Evolutionary conservation across 495 filamentous ascomycete species (phyloP).

Genomic region (Hyaloscypha bicolor): DNA sequence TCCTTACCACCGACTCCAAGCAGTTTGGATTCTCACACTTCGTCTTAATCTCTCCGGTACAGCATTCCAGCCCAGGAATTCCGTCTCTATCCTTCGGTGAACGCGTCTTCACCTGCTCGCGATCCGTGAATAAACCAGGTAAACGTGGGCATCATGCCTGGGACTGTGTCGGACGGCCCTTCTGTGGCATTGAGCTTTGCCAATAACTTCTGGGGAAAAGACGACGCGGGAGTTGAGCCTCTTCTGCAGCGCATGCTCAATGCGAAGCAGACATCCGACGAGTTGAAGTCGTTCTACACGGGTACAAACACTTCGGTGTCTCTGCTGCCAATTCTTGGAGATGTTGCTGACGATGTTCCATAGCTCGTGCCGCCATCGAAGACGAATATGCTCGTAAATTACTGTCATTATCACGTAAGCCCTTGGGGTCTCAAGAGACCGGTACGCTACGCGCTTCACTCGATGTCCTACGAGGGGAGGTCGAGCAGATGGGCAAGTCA

Average conservation of each 20-base stretch:
- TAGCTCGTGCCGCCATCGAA: slow-evolving; percentile 90
- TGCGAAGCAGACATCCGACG: slow-evolving; percentile 94
- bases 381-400: slow-evolving; percentile 97
- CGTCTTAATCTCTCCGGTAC: background rate
- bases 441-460: slow-evolving; percentile 83
- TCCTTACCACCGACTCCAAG: slow-evolving; percentile 1
- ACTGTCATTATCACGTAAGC: slow-evolving; percentile 80
- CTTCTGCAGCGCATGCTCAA: slow-evolving; percentile 95
- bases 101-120: slow-evolving; percentile 4
- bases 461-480: slow-evolving; percentile 83
- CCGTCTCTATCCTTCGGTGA: background rate
- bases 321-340: background rate
- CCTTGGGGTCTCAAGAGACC: slow-evolving; percentile 84
- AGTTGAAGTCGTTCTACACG: slow-evolving; percentile 88
- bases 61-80: background rate
- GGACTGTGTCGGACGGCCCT: slow-evolving; percentile 39
- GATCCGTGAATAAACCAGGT: slow-evolving; percentile 10
- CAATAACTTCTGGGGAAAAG: slow-evolving; percentile 99
- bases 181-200: slow-evolving; percentile 65
- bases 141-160: slow-evolving; percentile 29
- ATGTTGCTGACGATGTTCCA: slow-evolving; percentile 14
- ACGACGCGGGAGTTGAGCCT: slow-evolving; percentile 92
- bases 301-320: slow-evolving; percentile 47
- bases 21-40: background rate
- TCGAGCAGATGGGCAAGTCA: slow-evolving; percentile 92